Evolutionary conservation across 2,329 filamentous ascomycete species (phyloP).

Genomic region (Claviceps cyperi): DNA sequence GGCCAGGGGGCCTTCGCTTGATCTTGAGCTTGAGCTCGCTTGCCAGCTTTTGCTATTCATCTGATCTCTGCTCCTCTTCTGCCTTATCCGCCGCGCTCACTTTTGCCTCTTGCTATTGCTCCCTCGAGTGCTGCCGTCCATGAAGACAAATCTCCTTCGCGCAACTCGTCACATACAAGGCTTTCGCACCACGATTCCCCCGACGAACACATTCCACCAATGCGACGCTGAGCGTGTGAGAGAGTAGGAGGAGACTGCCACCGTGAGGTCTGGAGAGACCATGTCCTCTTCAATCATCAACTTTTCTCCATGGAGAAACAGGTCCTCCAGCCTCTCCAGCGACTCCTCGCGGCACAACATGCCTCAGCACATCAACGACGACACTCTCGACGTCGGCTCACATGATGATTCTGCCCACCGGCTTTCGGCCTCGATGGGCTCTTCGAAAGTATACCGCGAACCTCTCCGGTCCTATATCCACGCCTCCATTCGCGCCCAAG

Average conservation of each 20-base stretch:
- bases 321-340: constrained; percentile 25
- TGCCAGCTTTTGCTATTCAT: no score
- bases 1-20: no score
- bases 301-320: constrained; percentile 35
- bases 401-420: constrained; percentile 10
- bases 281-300: constrained; percentile 34
- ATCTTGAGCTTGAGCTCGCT: no score
- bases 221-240: constrained; percentile 4
- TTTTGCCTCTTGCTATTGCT: not conserved
- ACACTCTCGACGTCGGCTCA: constrained; percentile 13
- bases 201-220: constrained; percentile 7
- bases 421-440: constrained; percentile 26
- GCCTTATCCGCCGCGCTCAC: not conserved
- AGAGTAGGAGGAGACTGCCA: not conserved
- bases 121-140: not conserved
- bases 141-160: not conserved
- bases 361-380: constrained; percentile 11
- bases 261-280: constrained; percentile 3
- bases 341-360: constrained; percentile 19
- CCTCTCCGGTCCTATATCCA: constrained; percentile 61
- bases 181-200: not conserved
- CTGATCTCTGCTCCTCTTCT: not conserved
- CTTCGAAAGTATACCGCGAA: constrained; percentile 35
- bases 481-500: constrained; percentile 44
- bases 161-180: not conserved